phyloP scores from a whole-genome alignment of 202 grass and related monocot species.

The Setaria italica region DNA sequence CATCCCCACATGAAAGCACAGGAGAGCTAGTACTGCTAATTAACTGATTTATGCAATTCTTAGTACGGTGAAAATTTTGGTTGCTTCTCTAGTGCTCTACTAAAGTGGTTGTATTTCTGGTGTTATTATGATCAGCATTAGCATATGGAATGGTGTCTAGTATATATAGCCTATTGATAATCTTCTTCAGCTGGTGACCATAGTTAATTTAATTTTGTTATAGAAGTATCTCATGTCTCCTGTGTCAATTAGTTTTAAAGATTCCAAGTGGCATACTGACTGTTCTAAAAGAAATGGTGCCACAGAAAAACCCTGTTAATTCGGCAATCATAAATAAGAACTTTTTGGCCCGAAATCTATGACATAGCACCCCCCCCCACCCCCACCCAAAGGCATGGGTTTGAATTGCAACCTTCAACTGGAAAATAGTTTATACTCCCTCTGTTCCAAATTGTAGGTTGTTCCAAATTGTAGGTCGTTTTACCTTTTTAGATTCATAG shows the following conservation, averaged over 20 bases:
- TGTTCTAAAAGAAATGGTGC: neutral
- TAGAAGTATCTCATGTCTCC: neutral
- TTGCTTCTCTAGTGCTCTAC: neutral
- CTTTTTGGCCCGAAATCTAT: neutral
- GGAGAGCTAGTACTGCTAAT: neutral
- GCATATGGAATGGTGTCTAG: neutral
- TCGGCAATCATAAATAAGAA: neutral
- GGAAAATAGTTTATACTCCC: neutral
- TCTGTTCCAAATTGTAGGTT: too few relatives aligned
- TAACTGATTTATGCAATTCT: neutral
- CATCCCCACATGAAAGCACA: neutral
- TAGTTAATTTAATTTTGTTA: neutral
- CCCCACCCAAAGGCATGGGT: too few relatives aligned
- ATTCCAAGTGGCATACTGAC: neutral
- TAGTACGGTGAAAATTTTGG: neutral
- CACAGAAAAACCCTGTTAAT: neutral
- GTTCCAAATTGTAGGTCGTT: too few relatives aligned
- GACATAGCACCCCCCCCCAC: too few relatives aligned
- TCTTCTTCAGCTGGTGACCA: neutral
- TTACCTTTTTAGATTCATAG: too few relatives aligned
- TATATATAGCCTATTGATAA: neutral
- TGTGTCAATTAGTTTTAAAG: neutral
- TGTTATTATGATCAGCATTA: neutral
- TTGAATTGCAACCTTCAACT: neutral
- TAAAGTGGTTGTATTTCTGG: slow-evolving; percentile 5